Base-by-base conservation (phyloP, 2,329 filamentous ascomycete genomes). In the Cladophialophora immunda region DNA sequence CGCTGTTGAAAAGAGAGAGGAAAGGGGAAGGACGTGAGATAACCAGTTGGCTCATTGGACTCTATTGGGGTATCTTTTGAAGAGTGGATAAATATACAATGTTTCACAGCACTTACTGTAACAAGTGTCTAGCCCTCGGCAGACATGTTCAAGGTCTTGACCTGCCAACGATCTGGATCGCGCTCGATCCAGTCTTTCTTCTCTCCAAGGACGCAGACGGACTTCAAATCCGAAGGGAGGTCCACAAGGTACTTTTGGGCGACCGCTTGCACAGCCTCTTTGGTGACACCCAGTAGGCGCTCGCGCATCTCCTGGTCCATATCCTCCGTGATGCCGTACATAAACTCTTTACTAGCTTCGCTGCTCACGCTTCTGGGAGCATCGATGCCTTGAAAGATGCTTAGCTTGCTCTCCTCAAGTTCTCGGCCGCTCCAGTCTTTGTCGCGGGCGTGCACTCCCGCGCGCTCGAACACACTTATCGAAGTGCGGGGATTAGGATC, bases 401-500 rank as follows among this genome's bases (percentile, higher is more conserved):
- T 93, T 45, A 99, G 87, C 81, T 99, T 99, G 69, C 95, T 95
- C 78, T 99, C 95, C 75, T 98, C 94, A 1, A 99, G 84, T 76
- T 99, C 94, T 41, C 90, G 88, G 27, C 91, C 88, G 1, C 88
- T 89, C 93, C 93, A 98, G 64, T 88, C 79, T 74, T 90, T 91
- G 72, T 97, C 90, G 11, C 89, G 85, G 0, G 94, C 95, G 89
- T 93, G 97, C 27, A 85, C 82, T 1, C 94, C 95, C 0, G 93
- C 92, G 64, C 90, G 90, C 34, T 86, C 84, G 89, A 97, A 97
- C 67, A 97, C 92, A 64, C 86, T 87, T 71, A 98, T 82, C 0
- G 93, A 94, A 79, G 97, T 97, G 69, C 90, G 84, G 0, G 95
- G 94, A 76, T 98, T 97, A 2, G 95, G 95, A 77, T 99, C 95